These are phyloP conservation scores for Didymella sp. DNA, from an alignment of 2,329 filamentous ascomycete species.

Conservation along the genomic window DNA sequence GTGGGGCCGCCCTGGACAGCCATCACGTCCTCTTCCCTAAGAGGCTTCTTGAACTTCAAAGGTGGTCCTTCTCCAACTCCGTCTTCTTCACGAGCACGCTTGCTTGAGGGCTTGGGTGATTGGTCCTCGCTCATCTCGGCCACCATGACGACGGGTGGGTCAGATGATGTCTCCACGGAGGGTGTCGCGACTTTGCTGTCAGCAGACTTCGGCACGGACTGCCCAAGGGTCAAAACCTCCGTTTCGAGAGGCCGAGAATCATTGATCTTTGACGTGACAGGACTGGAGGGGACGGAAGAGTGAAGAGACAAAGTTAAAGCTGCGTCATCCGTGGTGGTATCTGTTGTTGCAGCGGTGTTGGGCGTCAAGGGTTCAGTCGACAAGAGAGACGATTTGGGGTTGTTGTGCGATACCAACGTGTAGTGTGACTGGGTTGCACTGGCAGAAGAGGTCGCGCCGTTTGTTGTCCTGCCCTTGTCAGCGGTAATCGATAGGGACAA, in stretches of 20 bases:
- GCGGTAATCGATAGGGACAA: neutral
- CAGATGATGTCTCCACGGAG: neutral
- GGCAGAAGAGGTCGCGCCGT: neutral
- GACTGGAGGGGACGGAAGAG: neutral
- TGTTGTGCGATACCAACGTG: neutral
- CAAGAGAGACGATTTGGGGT: neutral
- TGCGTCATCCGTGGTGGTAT: neutral
- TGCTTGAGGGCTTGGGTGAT: neutral
- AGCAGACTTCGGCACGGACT: too few species aligned
- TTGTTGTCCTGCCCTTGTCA: constrained; percentile 11
- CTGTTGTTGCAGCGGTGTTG: neutral
- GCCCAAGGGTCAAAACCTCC: neutral
- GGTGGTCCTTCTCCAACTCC: neutral
- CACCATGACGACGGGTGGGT: neutral
- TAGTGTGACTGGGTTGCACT: neutral
- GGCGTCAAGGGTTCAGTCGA: neutral
- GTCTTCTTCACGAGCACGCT: neutral
- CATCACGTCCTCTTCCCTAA: neutral
- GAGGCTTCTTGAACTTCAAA: constrained; percentile 16
- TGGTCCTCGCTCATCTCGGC: neutral
- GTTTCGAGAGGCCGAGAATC: neutral
- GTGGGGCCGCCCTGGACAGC: neutral
- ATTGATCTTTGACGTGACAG: neutral
- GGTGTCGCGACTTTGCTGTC: neutral
- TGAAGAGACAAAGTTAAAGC: neutral